Percentiles rank a stretch among this genome's conserved stretches.
Evolutionary conservation across 495 filamentous ascomycete species (phyloP).

Genomic region (Aspergillus kassunensis): DNA sequence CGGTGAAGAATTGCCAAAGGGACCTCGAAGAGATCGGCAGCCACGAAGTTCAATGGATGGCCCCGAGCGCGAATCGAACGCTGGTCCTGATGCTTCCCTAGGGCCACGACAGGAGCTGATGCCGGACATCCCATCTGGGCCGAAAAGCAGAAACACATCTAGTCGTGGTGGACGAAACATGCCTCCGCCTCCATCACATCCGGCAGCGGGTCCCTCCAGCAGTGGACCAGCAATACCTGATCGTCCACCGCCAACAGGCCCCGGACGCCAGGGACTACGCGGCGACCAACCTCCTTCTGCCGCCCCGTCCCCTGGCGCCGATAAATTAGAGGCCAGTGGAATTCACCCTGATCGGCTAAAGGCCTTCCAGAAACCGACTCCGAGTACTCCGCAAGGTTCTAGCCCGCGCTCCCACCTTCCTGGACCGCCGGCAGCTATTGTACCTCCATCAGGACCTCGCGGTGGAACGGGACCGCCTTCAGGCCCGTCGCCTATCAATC

Average conservation of each 20-base stretch:
- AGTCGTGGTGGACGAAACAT: constrained; percentile 33
- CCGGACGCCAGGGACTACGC: constrained; percentile 33
- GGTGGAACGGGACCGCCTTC: constrained; percentile 19
- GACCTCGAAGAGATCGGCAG: constrained; percentile 37
- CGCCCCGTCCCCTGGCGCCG: constrained; percentile 22
- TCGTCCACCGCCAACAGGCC: constrained; percentile 37
- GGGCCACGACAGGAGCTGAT: constrained; percentile 52
- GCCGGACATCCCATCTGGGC: constrained; percentile 66
- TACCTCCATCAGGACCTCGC: constrained; percentile 40
- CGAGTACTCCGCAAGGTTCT: constrained; percentile 18
- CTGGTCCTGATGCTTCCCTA: constrained; percentile 50
- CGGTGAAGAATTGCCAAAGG: constrained; percentile 37
- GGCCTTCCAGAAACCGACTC: constrained; percentile 24
- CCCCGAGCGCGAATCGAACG: constrained; percentile 27
- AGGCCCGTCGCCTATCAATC: constrained; percentile 24
- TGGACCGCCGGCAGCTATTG: constrained; percentile 20
- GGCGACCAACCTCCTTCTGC: constrained; percentile 22
- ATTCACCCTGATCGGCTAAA: constrained; percentile 51
- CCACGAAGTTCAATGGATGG: constrained; percentile 17
- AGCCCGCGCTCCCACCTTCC: constrained; percentile 20
- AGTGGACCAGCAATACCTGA: constrained; percentile 27
- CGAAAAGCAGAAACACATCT: constrained; percentile 47
- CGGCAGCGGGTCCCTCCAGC: constrained; percentile 16
- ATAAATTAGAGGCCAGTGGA: constrained; percentile 32
- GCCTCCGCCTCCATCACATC: constrained; percentile 23